These are phyloP conservation scores for Erythrobasidium hasegawianum DNA, from an alignment of 1,284 basidiomycete genomes.

Conservation along the genomic window DNA sequence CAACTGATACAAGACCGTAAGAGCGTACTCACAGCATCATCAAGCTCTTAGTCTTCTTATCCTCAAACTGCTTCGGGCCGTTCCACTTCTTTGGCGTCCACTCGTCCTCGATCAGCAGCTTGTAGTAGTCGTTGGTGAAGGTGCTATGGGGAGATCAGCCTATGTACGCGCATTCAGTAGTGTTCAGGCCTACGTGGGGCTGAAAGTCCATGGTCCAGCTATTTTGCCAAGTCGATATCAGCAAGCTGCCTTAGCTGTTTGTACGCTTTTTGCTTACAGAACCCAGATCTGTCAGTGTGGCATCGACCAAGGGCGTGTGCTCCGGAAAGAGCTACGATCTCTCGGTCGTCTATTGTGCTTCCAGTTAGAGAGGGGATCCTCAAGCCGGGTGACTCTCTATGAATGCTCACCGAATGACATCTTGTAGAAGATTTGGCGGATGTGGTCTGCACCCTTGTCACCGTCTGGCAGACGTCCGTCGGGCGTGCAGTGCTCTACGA, in stretches of 20 bases:
- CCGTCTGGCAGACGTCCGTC: conserved; percentile 94
- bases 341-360: conserved; percentile 51
- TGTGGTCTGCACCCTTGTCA: conserved; percentile 73
- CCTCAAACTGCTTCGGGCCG: conserved; percentile 77
- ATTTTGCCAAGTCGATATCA: too few relatives aligned
- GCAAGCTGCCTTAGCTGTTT: conserved; percentile 9
- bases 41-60: conserved; percentile 78
- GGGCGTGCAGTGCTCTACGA: conserved; percentile 55
- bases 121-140: conserved; percentile 86
- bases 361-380: too few relatives aligned
- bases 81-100: conserved; percentile 58
- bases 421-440: conserved; percentile 63
- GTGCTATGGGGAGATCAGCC: too few relatives aligned
- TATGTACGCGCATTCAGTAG: too few relatives aligned
- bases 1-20: too few relatives aligned
- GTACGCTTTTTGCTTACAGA: conserved; percentile 32
- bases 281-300: conserved; percentile 54
- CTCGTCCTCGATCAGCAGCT: conserved; percentile 80
- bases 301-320: conserved; percentile 57
- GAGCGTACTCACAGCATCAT: conserved; percentile 86
- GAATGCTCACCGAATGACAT: too few relatives aligned
- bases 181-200: conserved; percentile 50
- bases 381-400: too few relatives aligned
- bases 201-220: conserved; percentile 87
- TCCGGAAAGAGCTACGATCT: conserved; percentile 58